Evolutionary conservation across 2,329 filamentous ascomycete genomes (phyloP), one percentile per base, ranked within the genome.

Genomic region (Neodidymelliopsis sp.): DNA sequence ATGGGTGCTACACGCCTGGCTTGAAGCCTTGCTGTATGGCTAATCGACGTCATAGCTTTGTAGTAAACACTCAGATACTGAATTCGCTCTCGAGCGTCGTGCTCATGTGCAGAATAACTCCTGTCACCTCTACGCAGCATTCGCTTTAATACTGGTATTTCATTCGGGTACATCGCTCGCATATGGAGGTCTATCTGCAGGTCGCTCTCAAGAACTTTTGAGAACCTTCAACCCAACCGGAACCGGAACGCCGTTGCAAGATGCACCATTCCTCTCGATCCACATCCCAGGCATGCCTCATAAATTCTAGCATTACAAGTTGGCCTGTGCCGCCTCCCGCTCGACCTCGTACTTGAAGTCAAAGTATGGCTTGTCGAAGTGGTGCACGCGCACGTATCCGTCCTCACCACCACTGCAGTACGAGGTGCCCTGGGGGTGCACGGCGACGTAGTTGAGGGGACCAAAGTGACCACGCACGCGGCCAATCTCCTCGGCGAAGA

Each of bases 281-380:
- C n/a, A n/a, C n/a, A n/a, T n/a, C n/a, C n/a, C 54, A 53, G 49
- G 56, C 58, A 58, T 57, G 38, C 44, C 47, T 59, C 54, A 57
- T 57, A 56, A 55, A 28, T 27, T 40, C 45, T 56, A 30, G 44
- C 31, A 46, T 65, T 69, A 73, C 63, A 72, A 60, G 57, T 70
- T 70, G 49, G 67, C 65, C 65, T 77, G 78, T 52, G 56, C 63
- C 35, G 61, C 63, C 48, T 97, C 92, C 76, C 92, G 84, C 85
- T 99, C 94, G 55, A 97, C 94, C 82, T 99, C 94, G 76, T 96
- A 99, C 81, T 89, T 85, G 80, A 99, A 99, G 77, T 99, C 94
- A 75, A 94, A 97, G 83, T 97, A 99, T 56, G 88, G 85, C 83
- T 96, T 96, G 80, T 99, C 94, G 77, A 99, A 99, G 78, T 96